Base-by-base conservation (phyloP, 106 monocot genomes). In the Platanthera zijinensis region DNA sequence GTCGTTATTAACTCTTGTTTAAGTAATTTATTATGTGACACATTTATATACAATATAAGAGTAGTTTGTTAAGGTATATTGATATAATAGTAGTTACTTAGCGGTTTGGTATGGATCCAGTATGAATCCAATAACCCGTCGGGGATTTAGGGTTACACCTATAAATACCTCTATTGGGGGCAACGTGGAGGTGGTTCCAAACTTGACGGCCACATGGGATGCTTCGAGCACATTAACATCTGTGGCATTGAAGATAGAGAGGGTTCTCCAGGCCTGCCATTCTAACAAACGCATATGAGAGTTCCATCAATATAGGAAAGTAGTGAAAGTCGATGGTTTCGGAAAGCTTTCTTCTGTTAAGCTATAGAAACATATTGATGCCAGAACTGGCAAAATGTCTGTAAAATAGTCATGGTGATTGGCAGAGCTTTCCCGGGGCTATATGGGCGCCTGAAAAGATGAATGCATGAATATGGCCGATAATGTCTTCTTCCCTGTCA, bases 351-450 rank as follows among this genome's bases (percentile, higher is more conserved):
- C 84, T 70, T 0, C 74, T 15, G 11, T 79, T 57, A 2, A 49
- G 9, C 8, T 48, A 21, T 5, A 89, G 79, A 30, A 95, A 92
- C 7, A 80, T 48, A 22, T 72, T 69, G 28, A 95, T 81, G 15
- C 78, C 63, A 0, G 53, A 56, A 45, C 85, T 80, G 0, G 87
- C 95, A 4, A 73, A 10, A 1, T 9, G 6, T 12, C 57, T 69
- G 19, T 64, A 14, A 3, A 10, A 39, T 1, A 5, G 2, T 1
- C 13, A 12, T 0, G n/a, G 17, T 0, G 83, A 83, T 14, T 81
- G 72, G 69, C 88, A 95, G 17, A 90, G 83, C 71, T 71, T 80
- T 22, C 92, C 86, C 5, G 92, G 80, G 4, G 83, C 78, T 6
- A 80, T 72, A 22, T 89, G 72, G 46, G 81, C 95, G 10, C 85